These are phyloP conservation scores for Phytophthora pistaciae DNA, from an alignment of 352 stramenopile genomes.

Conservation along the genomic window DNA sequence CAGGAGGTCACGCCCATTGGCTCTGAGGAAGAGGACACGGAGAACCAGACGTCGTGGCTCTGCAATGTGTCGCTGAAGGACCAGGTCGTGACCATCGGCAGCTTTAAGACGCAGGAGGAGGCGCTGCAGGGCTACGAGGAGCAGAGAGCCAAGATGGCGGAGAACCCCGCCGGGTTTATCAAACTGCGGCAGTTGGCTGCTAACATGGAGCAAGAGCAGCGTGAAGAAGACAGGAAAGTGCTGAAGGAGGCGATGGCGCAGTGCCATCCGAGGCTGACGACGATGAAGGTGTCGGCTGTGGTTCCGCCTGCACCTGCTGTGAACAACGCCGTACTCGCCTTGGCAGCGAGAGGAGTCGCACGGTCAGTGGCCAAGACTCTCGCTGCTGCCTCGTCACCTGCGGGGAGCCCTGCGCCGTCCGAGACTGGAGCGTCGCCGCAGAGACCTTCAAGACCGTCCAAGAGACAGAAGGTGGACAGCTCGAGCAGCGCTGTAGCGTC, in stretches of 20 bases:
- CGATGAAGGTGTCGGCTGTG: conserved; percentile 32
- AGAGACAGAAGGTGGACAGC: conserved; percentile 29
- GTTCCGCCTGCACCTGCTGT: conserved; percentile 3
- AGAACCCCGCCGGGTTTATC: conserved; percentile 29
- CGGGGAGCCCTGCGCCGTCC: conserved; percentile 20
- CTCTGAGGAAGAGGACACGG: not conserved
- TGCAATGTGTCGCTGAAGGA: conserved; percentile 62
- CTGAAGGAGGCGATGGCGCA: conserved; percentile 51
- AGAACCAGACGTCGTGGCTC: conserved; percentile 42
- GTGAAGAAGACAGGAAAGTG: conserved; percentile 36
- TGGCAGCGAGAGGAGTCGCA: conserved; percentile 7
- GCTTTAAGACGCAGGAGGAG: conserved; percentile 42
- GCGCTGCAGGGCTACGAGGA: conserved; percentile 59
- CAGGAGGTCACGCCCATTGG: conserved; percentile 35
- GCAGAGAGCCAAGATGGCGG: conserved; percentile 38
- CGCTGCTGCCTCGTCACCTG: conserved; percentile 13
- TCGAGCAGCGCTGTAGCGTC: not conserved
- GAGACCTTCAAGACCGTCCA: conserved; percentile 27
- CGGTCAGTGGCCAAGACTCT: conserved; percentile 21
- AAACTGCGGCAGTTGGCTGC: conserved; percentile 38
- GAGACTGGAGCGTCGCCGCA: conserved; percentile 26
- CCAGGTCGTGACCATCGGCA: conserved; percentile 50
- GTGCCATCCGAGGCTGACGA: conserved; percentile 51
- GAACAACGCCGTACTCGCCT: not conserved
- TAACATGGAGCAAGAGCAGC: conserved; percentile 34